These are phyloP conservation scores for Lachancea quebecensis DNA, from an alignment of 805 yeast genomes.

Conservation along the genomic window DNA sequence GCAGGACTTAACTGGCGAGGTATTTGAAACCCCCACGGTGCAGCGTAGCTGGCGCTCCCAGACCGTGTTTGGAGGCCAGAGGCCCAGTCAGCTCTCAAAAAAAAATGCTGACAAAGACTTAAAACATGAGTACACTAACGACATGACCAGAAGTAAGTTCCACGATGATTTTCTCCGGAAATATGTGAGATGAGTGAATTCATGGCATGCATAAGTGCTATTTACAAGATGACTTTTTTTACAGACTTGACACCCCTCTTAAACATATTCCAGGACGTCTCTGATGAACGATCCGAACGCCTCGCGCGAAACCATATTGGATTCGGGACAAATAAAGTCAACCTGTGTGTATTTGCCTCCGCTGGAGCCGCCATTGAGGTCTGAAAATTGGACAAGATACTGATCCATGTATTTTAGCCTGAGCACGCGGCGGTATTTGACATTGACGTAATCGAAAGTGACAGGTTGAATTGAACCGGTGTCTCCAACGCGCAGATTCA, in stretches of 20 bases:
- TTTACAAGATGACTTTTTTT: not conserved
- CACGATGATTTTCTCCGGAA: constrained; percentile 38
- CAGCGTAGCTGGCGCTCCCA: constrained; percentile 20
- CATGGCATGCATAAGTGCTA: not conserved
- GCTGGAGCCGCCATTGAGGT: constrained; percentile 22
- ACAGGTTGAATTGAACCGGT: constrained; percentile 6
- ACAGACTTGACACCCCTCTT: not conserved
- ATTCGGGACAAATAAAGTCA: constrained; percentile 22
- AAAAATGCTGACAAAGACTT: not conserved
- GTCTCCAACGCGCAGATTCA: constrained; percentile 11
- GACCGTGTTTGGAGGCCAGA: constrained; percentile 22
- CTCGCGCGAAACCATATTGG: constrained; percentile 9
- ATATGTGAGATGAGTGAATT: constrained; percentile 28
- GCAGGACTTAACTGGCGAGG: constrained; percentile 17
- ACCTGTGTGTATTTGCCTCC: constrained; percentile 26
- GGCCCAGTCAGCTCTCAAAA: constrained; percentile 16
- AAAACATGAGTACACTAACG: constrained; percentile 26
- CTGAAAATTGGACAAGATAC: constrained; percentile 28
- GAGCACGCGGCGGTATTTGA: constrained; percentile 21
- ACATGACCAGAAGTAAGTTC: constrained; percentile 35
- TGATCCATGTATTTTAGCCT: constrained; percentile 25
- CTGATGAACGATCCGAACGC: constrained; percentile 14
- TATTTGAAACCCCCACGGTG: constrained; percentile 3
- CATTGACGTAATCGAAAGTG: constrained; percentile 19
- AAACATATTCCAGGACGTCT: constrained; percentile 13